Base-by-base conservation (phyloP, 202 grass and related monocot genomes). In the Setaria italica region DNA sequence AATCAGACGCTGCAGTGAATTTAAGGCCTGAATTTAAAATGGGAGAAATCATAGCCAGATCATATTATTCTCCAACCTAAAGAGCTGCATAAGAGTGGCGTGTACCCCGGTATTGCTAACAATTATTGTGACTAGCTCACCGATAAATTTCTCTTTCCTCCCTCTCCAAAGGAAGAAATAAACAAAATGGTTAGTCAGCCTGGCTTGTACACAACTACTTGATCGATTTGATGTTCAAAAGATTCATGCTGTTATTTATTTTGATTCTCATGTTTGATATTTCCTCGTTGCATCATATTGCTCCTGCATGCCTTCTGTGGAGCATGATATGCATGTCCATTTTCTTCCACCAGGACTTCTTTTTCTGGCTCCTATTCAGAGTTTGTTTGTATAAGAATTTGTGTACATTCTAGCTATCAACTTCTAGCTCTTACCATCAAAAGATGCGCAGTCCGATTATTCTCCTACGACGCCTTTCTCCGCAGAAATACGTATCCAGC, bases 201-300 rank as follows among this genome's bases (percentile, higher is more conserved):
- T 59, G 21, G 67, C 15, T 64, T 63, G 80, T 14, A 71, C 8
- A 19, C 29, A 83, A 46, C 33, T 69, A 62, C 25, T 20, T 64
- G 69, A 64, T 83, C 11, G 56, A 64, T 65, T 53, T 15, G 33
- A 72, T 62, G 14, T 49, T 82, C 54, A 56, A 5, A 33, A 37
- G 41, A 72, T 20, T 30, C 5, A 35, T 72, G 39, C 15, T 33
- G 9, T 9, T 70, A 1, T 56, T 70, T 59, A 57, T 47, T 30
- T 30, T 42, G 17, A 55, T 80, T 80, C 19, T 29, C 6, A 15
- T 81, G 0, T 46, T 56, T 81, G 0, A 6, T 54, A 47, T 50
- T 76, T 35, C 19, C 29, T 80, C 21, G 14, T 45, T 53, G 29
- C 30, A 53, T 67, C 46, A 9, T 54, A 67, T 21, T 80, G 43